Conservation (phyloP, 176 grass and related monocot species). For the Avena eriantha region DNA sequence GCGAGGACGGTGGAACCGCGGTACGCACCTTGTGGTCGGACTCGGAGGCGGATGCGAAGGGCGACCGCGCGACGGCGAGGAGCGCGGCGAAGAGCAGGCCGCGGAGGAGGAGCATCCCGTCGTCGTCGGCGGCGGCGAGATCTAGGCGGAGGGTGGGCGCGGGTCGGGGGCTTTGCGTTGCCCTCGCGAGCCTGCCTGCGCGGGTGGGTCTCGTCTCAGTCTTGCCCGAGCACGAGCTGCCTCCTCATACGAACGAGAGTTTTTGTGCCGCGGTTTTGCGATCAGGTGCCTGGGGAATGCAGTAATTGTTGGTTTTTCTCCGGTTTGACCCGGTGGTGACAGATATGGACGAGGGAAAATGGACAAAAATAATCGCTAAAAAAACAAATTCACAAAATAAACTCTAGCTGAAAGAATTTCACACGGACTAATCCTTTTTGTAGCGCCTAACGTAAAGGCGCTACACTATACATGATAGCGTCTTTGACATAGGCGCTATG, state of each 20-base stretch:
- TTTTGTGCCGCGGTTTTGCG: neutral
- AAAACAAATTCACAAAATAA: too few relatives aligned
- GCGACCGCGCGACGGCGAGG: conserved; percentile 24
- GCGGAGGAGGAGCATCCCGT: conserved; percentile 57
- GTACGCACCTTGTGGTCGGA: conserved; percentile 79
- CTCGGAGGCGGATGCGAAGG: conserved; percentile 62
- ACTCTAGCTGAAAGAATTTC: too few relatives aligned
- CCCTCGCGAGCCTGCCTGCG: conserved; percentile 28
- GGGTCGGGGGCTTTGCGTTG: conserved; percentile 6
- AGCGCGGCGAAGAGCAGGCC: conserved; percentile 32
- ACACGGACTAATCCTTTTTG: too few relatives aligned
- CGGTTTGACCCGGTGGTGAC: too few relatives aligned
- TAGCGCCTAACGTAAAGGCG: too few relatives aligned
- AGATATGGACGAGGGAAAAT: too few relatives aligned
- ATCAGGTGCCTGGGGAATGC: neutral
- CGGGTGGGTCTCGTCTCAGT: conserved; percentile 48
- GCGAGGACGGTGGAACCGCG: neutral
- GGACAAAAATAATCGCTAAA: too few relatives aligned
- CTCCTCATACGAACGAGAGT: conserved; percentile 34
- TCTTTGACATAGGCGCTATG: too few relatives aligned
- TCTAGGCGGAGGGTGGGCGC: conserved; percentile 31
- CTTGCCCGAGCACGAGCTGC: conserved; percentile 39
- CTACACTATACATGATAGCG: too few relatives aligned
- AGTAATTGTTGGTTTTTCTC: neutral
- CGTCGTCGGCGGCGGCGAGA: conserved; percentile 44